Evolutionary conservation across 2,329 filamentous ascomycete genomes (phyloP).

Genomic region (Pyrenophora graminea): DNA sequence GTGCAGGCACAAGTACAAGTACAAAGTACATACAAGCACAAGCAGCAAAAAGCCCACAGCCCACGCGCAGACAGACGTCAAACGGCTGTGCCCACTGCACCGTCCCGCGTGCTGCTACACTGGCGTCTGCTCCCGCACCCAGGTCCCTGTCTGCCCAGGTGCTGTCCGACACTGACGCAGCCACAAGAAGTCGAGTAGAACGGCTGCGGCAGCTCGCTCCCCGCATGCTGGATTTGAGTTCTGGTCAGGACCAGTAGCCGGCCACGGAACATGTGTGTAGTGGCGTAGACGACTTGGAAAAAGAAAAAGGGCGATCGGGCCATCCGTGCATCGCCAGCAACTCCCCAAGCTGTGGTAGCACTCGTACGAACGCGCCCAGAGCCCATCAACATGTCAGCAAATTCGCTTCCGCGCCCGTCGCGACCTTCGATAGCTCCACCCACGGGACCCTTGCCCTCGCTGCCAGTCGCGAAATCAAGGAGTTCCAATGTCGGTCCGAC

Average conservation of each 20-base stretch:
- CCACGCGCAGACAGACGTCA: conserved; percentile 2
- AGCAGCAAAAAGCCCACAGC: not conserved
- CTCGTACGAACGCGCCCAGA: conserved; percentile 8
- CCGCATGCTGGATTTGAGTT: conserved; percentile 9
- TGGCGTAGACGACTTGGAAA: conserved; percentile 23
- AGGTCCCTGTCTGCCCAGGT: conserved; percentile 16
- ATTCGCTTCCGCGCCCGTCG: conserved; percentile 69
- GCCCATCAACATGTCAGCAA: conserved; percentile 52
- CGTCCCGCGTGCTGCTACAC: conserved; percentile 8
- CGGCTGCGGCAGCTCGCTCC: conserved; percentile 12
- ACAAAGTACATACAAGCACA: too few species aligned
- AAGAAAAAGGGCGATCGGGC: conserved; percentile 15
- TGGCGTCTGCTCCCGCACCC: conserved; percentile 16
- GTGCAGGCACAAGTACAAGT: not conserved
- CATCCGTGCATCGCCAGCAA: conserved; percentile 15
- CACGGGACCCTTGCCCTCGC: conserved; percentile 70
- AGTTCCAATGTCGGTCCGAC: conserved; percentile 53
- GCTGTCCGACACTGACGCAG: conserved; percentile 19
- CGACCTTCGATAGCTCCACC: conserved; percentile 67
- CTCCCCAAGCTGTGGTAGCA: conserved; percentile 8
- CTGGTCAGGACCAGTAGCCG: conserved; percentile 5
- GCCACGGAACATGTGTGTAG: conserved; percentile 35
- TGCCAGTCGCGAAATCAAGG: conserved; percentile 74
- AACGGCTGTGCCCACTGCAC: conserved; percentile 13
- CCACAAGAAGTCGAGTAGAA: not conserved